Evolutionary conservation across 306 rosid genomes (phyloP), one percentile per base, ranked within the genome.

Genomic region (Biancaea sappan): DNA sequence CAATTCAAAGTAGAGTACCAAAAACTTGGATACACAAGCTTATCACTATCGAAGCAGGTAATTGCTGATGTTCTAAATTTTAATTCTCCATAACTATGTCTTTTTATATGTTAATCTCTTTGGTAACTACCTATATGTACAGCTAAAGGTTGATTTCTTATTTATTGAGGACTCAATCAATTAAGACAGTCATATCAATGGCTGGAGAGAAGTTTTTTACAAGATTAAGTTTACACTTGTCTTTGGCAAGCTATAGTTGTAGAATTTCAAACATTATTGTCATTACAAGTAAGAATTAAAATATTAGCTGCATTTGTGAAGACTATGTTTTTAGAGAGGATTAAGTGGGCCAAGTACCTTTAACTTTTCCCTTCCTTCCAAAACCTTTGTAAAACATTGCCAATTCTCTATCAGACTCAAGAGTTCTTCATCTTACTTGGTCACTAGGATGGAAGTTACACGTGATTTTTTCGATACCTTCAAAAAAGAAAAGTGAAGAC

Each of bases 1-100:
- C 99, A 95, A 74, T 95, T 95, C 84, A 95, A 95, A 87, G 91
- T 95, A 24, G 98, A 95, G 86, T 92, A 95, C 40, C 77, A 87
- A 37, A 92, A 80, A 82, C 99, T 90, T 72, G 99, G 99, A 67
- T 95, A 95, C 78, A 91, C 97, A 53, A 84, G 85, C 81, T 71
- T 94, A 71, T 84, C 93, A 53, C 80, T 94, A 28, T 73, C 98
- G 16, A 94, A 94, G 66, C 98, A 94, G 98, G 98, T 94, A 88
- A 53, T 59, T 71, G 16, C 66, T 13, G 37, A 48, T 70, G 66
- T 34, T 70, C 60, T 57, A 22, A 37, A 28, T 8, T 58, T 47
- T 47, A 41, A 57, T 65, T 79, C 40, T 43, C 26, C 2, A 46
- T 63, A 44, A 25, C 70, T 63, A 3, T 13, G 43, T 71, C 32